Percentiles rank a stretch among this genome's conserved stretches.
Conservation (phyloP, 306 rosid species). For the Styphnolobium japonicum region DNA sequence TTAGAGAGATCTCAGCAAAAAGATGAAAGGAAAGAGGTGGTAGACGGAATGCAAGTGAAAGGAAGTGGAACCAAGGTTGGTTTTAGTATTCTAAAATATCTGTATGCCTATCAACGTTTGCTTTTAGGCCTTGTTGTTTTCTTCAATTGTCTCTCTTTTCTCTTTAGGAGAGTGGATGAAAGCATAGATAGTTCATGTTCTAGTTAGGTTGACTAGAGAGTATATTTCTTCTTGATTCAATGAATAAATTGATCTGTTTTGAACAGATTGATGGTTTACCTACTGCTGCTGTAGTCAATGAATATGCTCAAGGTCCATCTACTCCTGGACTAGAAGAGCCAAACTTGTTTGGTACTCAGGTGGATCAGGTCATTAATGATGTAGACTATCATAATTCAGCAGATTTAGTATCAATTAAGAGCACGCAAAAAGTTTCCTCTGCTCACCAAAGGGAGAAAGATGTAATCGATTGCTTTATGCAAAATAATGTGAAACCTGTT, state of each 20-base stretch:
- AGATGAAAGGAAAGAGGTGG: conserved; percentile 52
- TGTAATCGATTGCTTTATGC: conserved; percentile 39
- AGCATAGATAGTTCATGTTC: background rate
- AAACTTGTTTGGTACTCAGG: conserved; percentile 48
- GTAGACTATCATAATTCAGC: conserved; percentile 47
- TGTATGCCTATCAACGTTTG: background rate
- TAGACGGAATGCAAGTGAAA: conserved; percentile 36
- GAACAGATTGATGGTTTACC: conserved; percentile 52
- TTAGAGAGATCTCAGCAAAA: conserved; percentile 29
- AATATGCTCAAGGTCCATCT: conserved; percentile 63
- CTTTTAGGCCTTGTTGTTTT: background rate
- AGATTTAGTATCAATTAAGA: conserved; percentile 35
- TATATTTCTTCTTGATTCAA: conserved; percentile 12
- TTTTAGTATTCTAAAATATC: conserved; percentile 5
- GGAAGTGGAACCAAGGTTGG: conserved; percentile 43
- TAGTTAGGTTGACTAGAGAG: background rate
- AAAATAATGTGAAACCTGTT: conserved; percentile 32
- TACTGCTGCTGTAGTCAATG: conserved; percentile 32
- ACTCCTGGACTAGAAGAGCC: conserved; percentile 69
- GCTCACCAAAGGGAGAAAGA: conserved; percentile 31
- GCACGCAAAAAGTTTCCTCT: conserved; percentile 29
- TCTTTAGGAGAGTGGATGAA: conserved; percentile 4
- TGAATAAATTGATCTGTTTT: conserved; percentile 24
- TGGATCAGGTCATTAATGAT: conserved; percentile 60
- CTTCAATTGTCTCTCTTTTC: background rate